phyloP scores from a whole-genome alignment of 176 grass and related monocot species.

The Lolium perenne region DNA sequence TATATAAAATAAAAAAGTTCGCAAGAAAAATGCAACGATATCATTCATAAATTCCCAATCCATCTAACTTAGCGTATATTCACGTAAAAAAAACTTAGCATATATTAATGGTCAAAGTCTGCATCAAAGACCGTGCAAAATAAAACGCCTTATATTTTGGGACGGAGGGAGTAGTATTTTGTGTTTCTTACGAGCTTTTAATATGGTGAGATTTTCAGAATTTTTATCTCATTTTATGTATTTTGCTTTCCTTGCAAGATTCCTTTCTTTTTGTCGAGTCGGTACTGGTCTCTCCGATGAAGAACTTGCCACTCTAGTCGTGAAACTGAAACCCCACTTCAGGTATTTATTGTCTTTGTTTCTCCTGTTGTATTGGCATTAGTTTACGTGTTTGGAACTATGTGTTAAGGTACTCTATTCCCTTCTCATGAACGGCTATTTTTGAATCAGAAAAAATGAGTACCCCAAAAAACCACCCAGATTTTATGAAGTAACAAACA shows the following conservation, averaged over 20 bases:
- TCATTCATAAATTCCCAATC: no score
- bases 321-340: slow-evolving; percentile 92
- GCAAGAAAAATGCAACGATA: no score
- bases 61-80: no score
- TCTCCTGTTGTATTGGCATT: slow-evolving; percentile 42
- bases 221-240: slow-evolving; percentile 29
- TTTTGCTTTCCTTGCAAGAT: slow-evolving; percentile 59
- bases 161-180: neutral
- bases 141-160: no score
- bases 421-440: slow-evolving; percentile 28
- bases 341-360: slow-evolving; percentile 58
- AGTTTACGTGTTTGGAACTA: neutral
- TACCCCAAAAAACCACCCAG: slow-evolving; percentile 74
- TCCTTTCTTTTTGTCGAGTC: slow-evolving; percentile 94
- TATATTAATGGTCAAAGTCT: no score
- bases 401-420: slow-evolving; percentile 28
- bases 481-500: slow-evolving; percentile 98
- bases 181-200: slow-evolving; percentile 6
- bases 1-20: no score
- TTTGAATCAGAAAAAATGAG: slow-evolving; percentile 80
- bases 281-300: slow-evolving; percentile 84
- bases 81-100: no score
- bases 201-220: slow-evolving; percentile 17
- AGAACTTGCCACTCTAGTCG: slow-evolving; percentile 75
- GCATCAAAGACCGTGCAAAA: no score